Evolutionary conservation across 1,139 yeast species (phyloP), one percentile per base, ranked within the genome.

Genomic region (Debaryomycetaceae sp.): DNA sequence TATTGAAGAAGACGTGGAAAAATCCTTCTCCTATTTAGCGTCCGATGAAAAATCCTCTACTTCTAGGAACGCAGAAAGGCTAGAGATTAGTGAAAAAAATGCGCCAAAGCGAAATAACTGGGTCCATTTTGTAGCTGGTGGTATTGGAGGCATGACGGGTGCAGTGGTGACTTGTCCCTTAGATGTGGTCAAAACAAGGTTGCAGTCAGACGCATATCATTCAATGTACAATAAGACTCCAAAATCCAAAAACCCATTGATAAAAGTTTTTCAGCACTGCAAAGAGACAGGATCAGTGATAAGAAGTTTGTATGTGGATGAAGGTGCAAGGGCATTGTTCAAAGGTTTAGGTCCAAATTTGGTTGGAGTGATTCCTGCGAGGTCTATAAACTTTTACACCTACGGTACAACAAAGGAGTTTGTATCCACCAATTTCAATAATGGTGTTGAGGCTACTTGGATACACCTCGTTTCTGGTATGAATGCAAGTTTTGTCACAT

Each of bases 121-220:
- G 96, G 88, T 91, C 6, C 97, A 91, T 64, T 92, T 91, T 58
- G 87, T 91, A n/a, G 97, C 98, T n/a, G 98, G 98, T 32, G 98
- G 98, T 31, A 55, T 87, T 19, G 98, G 98, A 30, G 99, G 98
- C 8, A 92, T 92, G 96, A 87, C 94, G 15, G 99, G 98, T 14
- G 96, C 98, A 1, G 67, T 91, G 2, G 83, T 83, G 41, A 94
- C 98, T 0, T 85, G 96, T 52, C 99, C 99, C 0, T 76, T 94
- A 46, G 99, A 94, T 63, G 96, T 94, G 40, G 96, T 94, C 36
- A 94, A 94, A 58, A 94, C 99, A 0, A 75, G 99, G 52, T 70
- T 94, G 41, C 99, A 94, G 60, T 85, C 95, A 42, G 96, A 91
- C 57, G 87, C 83, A 14, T 83, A 80, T 53, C 67, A 65, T 44